phyloP scores from a whole-genome alignment of 1,284 basidiomycete species.

The Sanghuangporus weigelae region DNA sequence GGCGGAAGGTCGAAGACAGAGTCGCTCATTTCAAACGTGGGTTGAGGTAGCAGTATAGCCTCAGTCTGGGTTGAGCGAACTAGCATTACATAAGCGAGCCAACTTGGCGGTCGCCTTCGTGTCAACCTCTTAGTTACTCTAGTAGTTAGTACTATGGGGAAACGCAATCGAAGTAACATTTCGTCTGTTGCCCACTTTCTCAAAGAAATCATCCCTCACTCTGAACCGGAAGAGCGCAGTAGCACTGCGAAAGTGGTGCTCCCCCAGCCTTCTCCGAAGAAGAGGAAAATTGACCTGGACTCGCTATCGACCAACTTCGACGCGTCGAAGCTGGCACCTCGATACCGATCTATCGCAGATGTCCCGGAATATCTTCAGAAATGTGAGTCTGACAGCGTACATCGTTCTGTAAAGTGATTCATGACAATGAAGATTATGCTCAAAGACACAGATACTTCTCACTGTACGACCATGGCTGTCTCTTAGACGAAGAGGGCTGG shows the following conservation, averaged over 20 bases:
- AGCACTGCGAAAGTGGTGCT: too few relatives aligned
- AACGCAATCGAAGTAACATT: constrained; percentile 7
- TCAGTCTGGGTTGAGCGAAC: neutral
- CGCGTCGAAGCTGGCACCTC: constrained; percentile 64
- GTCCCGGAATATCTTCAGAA: constrained; percentile 77
- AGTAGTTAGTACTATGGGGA: neutral
- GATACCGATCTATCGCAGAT: constrained; percentile 56
- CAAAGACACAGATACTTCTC: constrained; percentile 83
- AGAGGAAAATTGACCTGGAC: constrained; percentile 31
- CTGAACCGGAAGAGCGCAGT: neutral
- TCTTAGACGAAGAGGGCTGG: constrained; percentile 90
- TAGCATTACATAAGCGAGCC: neutral
- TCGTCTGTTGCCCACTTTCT: constrained; percentile 8
- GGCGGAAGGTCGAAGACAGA: too few relatives aligned
- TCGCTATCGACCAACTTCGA: constrained; percentile 46
- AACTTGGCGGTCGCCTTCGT: too few relatives aligned
- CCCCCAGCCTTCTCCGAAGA: constrained; percentile 21
- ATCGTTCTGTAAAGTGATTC: constrained; percentile 7
- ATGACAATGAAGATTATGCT: constrained; percentile 60
- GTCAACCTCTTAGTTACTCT: neutral
- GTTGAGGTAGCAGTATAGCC: too few relatives aligned
- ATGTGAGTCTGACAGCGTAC: constrained; percentile 48
- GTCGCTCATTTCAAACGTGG: too few relatives aligned
- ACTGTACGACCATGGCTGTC: constrained; percentile 70
- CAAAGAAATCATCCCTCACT: neutral